phyloP scores from a whole-genome alignment of 306 rosid species.

The Quercus berberidifolia region DNA sequence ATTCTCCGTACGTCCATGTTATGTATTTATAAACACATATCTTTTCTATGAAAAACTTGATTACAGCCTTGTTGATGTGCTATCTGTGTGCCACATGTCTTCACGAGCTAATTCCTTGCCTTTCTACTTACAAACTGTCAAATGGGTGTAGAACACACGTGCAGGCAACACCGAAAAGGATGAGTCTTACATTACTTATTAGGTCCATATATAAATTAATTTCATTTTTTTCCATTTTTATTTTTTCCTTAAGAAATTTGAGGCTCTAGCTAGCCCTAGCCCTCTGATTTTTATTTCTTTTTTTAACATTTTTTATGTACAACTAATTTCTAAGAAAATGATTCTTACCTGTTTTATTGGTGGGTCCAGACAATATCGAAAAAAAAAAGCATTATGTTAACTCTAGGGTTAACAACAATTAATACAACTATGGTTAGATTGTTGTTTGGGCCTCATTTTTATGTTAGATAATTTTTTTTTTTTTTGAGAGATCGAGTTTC shows the following conservation, averaged over 20 bases:
- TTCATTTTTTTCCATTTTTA: neutral
- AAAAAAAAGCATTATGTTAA: neutral
- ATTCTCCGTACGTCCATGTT: neutral
- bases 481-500: too few species aligned
- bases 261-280: too few species aligned
- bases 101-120: neutral
- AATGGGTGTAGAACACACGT: neutral
- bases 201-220: too few species aligned
- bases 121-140: neutral
- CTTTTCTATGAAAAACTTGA: neutral
- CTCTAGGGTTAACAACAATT: neutral
- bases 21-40: neutral
- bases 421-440: neutral
- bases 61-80: neutral
- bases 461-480: neutral
- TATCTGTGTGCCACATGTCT: neutral
- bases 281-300: too few species aligned
- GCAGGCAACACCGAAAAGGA: neutral
- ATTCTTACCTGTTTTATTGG: slow-evolving; percentile 34
- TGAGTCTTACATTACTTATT: neutral
- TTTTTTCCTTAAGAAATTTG: too few species aligned
- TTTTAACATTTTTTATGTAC: slow-evolving; percentile 11
- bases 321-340: slow-evolving; percentile 34
- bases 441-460: neutral
- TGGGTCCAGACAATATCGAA: neutral